These are phyloP conservation scores for Phytophthora cryptogea DNA, from an alignment of 352 stramenopile species.

Conservation along the genomic window DNA sequence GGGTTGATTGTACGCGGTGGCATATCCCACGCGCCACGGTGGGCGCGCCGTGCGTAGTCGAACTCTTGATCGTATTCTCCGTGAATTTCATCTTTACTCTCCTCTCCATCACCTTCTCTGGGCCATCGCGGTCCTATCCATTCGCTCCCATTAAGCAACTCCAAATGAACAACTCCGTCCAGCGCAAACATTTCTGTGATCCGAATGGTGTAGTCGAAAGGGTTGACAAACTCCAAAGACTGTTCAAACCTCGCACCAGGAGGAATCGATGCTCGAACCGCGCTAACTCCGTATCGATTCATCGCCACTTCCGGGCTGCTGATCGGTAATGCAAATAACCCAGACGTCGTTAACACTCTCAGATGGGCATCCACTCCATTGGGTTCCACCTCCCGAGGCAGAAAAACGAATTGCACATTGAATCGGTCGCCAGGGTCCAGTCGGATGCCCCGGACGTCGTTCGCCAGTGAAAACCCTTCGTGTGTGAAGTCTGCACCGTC, in stretches of 20 bases:
- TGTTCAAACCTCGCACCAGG: slow-evolving; percentile 35
- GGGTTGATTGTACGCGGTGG: slow-evolving; percentile 32
- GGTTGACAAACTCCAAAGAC: slow-evolving; percentile 50
- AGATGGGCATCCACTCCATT: slow-evolving; percentile 36
- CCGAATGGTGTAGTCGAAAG: slow-evolving; percentile 40
- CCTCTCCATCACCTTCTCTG: slow-evolving; percentile 16
- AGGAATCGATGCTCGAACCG: slow-evolving; percentile 39
- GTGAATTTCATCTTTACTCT: slow-evolving; percentile 12
- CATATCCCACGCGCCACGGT: slow-evolving; percentile 47
- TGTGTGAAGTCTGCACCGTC: slow-evolving; percentile 51
- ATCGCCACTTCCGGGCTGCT: slow-evolving; percentile 27
- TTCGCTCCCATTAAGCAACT: slow-evolving; percentile 22
- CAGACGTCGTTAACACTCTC: slow-evolving; percentile 50
- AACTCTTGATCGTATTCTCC: slow-evolving; percentile 27
- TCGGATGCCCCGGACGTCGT: slow-evolving; percentile 39
- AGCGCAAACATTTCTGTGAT: slow-evolving; percentile 54
- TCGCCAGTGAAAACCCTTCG: slow-evolving; percentile 43
- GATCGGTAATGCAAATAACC: slow-evolving; percentile 50
- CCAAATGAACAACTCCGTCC: slow-evolving; percentile 42
- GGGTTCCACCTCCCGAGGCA: slow-evolving; percentile 32
- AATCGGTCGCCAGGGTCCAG: slow-evolving; percentile 42
- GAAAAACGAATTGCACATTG: slow-evolving; percentile 44
- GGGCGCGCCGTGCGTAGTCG: slow-evolving; percentile 20
- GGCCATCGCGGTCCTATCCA: slow-evolving; percentile 34
- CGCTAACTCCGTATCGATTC: slow-evolving; percentile 37